Conservation (phyloP, 148 eudicot genomes). For the Pharnaceum exiguum region DNA sequence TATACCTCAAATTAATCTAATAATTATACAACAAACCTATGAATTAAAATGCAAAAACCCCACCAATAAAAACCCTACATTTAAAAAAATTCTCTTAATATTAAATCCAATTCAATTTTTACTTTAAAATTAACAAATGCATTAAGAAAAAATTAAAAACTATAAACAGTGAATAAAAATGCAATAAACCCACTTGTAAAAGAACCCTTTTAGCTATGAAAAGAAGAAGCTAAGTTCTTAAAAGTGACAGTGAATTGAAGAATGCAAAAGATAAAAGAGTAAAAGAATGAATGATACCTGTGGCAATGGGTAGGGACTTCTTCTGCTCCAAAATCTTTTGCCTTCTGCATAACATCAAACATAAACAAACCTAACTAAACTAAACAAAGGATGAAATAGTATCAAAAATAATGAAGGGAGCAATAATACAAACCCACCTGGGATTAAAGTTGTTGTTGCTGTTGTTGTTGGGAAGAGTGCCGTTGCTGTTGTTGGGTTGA, state of each 20-base stretch:
- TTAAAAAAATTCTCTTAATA: neutral
- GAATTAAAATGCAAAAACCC: neutral
- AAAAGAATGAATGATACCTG: slow-evolving; percentile 36
- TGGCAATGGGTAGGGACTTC: slow-evolving; percentile 71
- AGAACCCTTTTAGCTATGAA: too few species aligned
- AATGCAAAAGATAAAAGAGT: neutral
- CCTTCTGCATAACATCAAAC: slow-evolving; percentile 27
- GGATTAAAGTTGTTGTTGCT: too few species aligned
- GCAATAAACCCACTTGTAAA: too few species aligned
- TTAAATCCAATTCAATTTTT: neutral
- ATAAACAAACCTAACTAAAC: neutral
- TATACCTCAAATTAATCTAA: too few species aligned
- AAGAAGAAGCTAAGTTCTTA: too few species aligned
- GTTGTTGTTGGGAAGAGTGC: slow-evolving; percentile 10
- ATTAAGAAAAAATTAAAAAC: too few species aligned
- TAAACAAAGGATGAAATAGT: neutral
- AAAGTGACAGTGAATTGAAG: too few species aligned
- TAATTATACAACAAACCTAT: slow-evolving; percentile 33
- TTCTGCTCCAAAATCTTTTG: slow-evolving; percentile 52
- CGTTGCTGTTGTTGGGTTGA: slow-evolving; percentile 16
- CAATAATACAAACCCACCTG: slow-evolving; percentile 8
- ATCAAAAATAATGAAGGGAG: neutral
- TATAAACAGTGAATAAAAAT: too few species aligned
- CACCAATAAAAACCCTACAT: neutral
- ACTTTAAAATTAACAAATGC: neutral